These are phyloP conservation scores for Raffaelea arxii DNA, from an alignment of 2,329 filamentous ascomycete genomes.

Conservation along the genomic window DNA sequence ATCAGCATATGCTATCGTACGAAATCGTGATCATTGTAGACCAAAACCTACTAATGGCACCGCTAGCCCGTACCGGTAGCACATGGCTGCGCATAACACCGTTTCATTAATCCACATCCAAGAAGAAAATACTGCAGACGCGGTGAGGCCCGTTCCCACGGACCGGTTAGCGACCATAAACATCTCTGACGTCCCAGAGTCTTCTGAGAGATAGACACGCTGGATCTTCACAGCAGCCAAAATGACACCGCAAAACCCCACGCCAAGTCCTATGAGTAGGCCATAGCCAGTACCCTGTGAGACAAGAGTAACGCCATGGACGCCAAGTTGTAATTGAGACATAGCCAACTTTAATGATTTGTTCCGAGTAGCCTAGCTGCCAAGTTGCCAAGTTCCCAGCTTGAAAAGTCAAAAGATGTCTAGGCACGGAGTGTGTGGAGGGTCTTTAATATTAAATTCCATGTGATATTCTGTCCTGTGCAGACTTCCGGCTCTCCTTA, in stretches of 20 bases:
- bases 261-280: conserved; percentile 32
- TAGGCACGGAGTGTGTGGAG: no score
- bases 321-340: background rate
- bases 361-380: no score
- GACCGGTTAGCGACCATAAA: conserved; percentile 26
- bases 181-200: conserved; percentile 34
- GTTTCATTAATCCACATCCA: conserved; percentile 35
- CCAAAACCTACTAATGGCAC: conserved; percentile 14
- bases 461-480: no score
- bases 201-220: conserved; percentile 29
- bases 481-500: no score
- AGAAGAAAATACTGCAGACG: conserved; percentile 22
- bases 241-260: conserved; percentile 27
- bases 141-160: conserved; percentile 20
- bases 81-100: conserved; percentile 25
- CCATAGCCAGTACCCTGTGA: conserved; percentile 10
- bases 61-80: conserved; percentile 19
- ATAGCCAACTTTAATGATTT: no score
- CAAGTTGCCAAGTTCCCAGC: no score
- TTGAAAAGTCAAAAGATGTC: no score
- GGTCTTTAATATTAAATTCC: no score
- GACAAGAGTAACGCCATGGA: conserved; percentile 6
- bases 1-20: no score
- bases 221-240: conserved; percentile 34
- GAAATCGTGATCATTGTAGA: no score